These are phyloP conservation scores for Trichoderma arundinaceum DNA, from an alignment of 2,329 filamentous ascomycete species.

Conservation along the genomic window DNA sequence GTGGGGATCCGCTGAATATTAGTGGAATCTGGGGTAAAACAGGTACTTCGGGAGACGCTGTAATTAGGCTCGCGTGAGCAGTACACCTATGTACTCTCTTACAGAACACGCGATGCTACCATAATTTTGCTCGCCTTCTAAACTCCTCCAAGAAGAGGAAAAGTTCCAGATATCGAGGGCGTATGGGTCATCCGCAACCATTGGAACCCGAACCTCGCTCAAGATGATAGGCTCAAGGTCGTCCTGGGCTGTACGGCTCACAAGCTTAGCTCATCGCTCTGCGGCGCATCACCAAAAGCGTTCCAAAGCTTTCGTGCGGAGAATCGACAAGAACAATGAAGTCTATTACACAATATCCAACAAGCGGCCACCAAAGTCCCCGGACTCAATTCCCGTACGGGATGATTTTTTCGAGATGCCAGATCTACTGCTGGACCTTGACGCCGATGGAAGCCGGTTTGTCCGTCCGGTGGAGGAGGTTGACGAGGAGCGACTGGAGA, in stretches of 20 bases:
- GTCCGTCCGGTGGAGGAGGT: slow-evolving; percentile 50
- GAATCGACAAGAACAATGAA: slow-evolving; percentile 34
- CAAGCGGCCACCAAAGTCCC: slow-evolving; percentile 24
- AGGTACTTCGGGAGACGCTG: slow-evolving; percentile 9
- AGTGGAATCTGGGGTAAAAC: slow-evolving; percentile 30
- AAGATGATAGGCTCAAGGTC: slow-evolving; percentile 35
- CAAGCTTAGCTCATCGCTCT: slow-evolving; percentile 23
- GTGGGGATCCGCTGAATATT: slow-evolving; percentile 25
- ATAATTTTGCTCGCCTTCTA: slow-evolving; percentile 18
- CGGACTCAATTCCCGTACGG: slow-evolving; percentile 30
- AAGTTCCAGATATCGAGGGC: background rate
- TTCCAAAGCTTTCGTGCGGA: slow-evolving; percentile 39
- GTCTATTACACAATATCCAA: slow-evolving; percentile 41
- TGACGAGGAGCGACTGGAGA: slow-evolving; percentile 44
- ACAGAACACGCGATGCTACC: slow-evolving; percentile 9
- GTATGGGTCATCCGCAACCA: background rate
- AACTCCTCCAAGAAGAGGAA: background rate
- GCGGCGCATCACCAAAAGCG: slow-evolving; percentile 28
- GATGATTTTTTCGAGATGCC: slow-evolving; percentile 50
- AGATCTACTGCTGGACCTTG: slow-evolving; percentile 57
- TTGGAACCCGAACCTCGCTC: background rate
- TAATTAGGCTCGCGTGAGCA: slow-evolving; percentile 26
- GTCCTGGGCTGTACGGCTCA: slow-evolving; percentile 29
- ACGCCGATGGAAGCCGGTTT: slow-evolving; percentile 51
- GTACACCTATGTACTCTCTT: slow-evolving; percentile 1